phyloP scores from a whole-genome alignment of 495 filamentous ascomycete species.

The Neurospora discreta region DNA sequence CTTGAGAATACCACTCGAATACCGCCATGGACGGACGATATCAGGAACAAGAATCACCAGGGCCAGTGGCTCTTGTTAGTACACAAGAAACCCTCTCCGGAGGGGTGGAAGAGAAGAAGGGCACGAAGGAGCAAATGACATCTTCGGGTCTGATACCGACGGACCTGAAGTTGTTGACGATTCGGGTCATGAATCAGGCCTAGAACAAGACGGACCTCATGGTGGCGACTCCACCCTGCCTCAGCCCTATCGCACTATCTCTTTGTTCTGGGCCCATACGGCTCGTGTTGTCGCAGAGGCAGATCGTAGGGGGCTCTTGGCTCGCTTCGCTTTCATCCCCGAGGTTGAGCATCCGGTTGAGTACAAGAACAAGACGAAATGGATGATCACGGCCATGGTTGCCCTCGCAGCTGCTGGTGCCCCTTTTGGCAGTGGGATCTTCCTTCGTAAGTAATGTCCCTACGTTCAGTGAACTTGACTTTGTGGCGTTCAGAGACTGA shows the following conservation, averaged over 20 bases:
- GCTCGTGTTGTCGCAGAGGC: slow-evolving; percentile 49
- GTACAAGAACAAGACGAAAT: slow-evolving; percentile 65
- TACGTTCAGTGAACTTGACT: not conserved
- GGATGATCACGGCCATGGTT: slow-evolving; percentile 73
- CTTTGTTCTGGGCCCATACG: slow-evolving; percentile 27
- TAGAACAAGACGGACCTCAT: not conserved
- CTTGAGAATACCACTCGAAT: not conserved
- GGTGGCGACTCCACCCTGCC: slow-evolving; percentile 1
- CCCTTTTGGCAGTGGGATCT: slow-evolving; percentile 76
- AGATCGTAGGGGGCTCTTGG: slow-evolving; percentile 65
- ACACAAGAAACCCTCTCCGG: not conserved
- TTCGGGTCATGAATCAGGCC: not conserved
- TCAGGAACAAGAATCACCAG: not conserved
- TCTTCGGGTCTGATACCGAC: not conserved
- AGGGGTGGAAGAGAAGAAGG: not conserved
- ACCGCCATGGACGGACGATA: not conserved
- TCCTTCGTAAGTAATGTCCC: slow-evolving; percentile 54
- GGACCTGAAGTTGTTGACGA: not conserved
- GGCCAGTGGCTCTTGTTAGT: not conserved
- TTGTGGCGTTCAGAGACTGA: not conserved
- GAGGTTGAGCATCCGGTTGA: slow-evolving; percentile 69
- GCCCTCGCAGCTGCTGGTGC: slow-evolving; percentile 64
- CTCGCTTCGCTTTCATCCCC: slow-evolving; percentile 61
- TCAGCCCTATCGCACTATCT: slow-evolving; percentile 18
- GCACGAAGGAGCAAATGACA: not conserved